Conservation (phyloP, 1,139 yeast species). For the Scheffersomyces quercinus region DNA sequence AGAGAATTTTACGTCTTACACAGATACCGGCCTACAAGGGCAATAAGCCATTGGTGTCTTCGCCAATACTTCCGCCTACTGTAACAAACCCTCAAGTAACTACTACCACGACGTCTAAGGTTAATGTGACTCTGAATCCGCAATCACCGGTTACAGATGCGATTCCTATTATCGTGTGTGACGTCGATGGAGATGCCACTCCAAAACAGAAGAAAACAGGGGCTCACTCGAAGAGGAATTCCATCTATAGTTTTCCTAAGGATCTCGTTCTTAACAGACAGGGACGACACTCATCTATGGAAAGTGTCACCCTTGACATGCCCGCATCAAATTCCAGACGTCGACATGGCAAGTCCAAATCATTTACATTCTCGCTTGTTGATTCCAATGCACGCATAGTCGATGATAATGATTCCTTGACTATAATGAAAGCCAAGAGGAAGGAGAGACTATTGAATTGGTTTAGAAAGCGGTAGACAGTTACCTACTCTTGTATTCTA, state of each 20-base stretch:
- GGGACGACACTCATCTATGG: background rate
- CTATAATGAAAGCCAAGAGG: conserved; percentile 8
- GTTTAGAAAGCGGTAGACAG: conserved; percentile 13
- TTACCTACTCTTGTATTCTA: conserved; percentile 6
- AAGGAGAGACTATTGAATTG: conserved; percentile 17
- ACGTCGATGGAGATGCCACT: no score
- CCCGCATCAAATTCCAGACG: conserved; percentile 1
- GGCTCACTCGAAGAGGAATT: background rate
- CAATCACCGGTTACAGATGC: no score
- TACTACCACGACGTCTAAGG: conserved; percentile 1
- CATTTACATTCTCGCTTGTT: conserved; percentile 16
- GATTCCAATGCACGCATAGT: conserved; percentile 15
- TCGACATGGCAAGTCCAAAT: conserved; percentile 19
- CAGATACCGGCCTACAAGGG: conserved; percentile 28
- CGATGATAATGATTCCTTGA: conserved; percentile 1
- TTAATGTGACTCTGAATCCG: background rate
- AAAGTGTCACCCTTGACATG: no score
- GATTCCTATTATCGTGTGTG: no score
- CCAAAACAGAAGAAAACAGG: background rate
- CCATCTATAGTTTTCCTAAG: background rate
- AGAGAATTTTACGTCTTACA: conserved; percentile 27
- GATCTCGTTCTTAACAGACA: background rate
- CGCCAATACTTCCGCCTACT: conserved; percentile 3
- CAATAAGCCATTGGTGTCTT: no score
- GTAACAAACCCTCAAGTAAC: conserved; percentile 3